Conservation (phyloP, 2,329 filamentous ascomycete genomes). For the Bimuria novae-zelandiae region DNA sequence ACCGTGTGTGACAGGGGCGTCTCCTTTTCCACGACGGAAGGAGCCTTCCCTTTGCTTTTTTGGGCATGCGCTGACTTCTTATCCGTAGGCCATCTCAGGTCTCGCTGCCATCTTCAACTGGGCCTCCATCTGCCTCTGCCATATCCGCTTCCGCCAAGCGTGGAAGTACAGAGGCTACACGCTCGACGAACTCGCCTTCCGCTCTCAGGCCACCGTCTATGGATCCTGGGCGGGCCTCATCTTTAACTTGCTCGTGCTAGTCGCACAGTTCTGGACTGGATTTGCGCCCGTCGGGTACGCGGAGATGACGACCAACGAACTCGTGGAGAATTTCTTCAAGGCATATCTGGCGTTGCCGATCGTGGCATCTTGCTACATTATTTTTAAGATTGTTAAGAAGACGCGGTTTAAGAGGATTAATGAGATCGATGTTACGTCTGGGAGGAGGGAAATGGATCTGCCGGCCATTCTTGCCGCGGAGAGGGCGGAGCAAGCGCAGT, state of each 20-base stretch:
- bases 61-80: too few species aligned
- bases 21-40: too few species aligned
- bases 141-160: constrained; percentile 65
- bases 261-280: constrained; percentile 85
- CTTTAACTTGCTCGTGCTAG: constrained; percentile 73
- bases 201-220: constrained; percentile 72
- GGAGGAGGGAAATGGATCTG: constrained; percentile 80
- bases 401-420: constrained; percentile 67
- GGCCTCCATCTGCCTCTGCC: constrained; percentile 66
- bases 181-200: constrained; percentile 76
- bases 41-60: too few species aligned
- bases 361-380: constrained; percentile 66
- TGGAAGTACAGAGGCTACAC: constrained; percentile 64
- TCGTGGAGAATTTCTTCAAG: constrained; percentile 71
- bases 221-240: constrained; percentile 79
- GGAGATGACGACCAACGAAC: constrained; percentile 49
- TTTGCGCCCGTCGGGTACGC: constrained; percentile 72
- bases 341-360: constrained; percentile 71
- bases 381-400: constrained; percentile 72
- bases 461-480: constrained; percentile 76
- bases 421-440: constrained; percentile 83
- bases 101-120: constrained; percentile 75
- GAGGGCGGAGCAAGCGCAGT: constrained; percentile 65
- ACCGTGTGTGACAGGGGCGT: too few species aligned
- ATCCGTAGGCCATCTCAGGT: constrained; percentile 72